phyloP scores from a whole-genome alignment of 2,329 filamentous ascomycete species.

The Talaromyces sp. region DNA sequence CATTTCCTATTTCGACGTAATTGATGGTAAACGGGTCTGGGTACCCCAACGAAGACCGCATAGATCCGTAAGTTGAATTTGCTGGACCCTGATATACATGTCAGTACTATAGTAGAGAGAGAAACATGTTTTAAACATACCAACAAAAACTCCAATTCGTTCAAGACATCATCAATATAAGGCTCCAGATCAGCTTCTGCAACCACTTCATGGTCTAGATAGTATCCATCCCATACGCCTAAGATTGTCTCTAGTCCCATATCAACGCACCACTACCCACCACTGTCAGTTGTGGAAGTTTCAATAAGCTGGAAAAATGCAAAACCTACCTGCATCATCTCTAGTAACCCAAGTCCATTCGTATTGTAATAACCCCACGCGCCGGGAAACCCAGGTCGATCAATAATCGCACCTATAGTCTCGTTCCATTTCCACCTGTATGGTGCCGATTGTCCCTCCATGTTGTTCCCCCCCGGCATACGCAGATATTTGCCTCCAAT shows the following conservation, averaged over 20 bases:
- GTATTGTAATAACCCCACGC: constrained; percentile 59
- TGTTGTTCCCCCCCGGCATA: constrained; percentile 62
- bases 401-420: constrained; percentile 35
- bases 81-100: constrained; percentile 36
- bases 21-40: constrained; percentile 54
- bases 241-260: constrained; percentile 2
- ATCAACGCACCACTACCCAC: constrained; percentile 58
- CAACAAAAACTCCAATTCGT: constrained; percentile 45
- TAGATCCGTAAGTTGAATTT: constrained; percentile 51
- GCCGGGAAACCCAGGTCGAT: constrained; percentile 51
- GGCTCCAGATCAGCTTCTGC: background rate
- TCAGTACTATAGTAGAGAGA: background rate
- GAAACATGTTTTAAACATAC: background rate
- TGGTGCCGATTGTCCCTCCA: constrained; percentile 34
- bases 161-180: constrained; percentile 2
- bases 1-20: constrained; percentile 63
- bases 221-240: constrained; percentile 1
- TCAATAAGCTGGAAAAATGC: background rate
- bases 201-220: background rate
- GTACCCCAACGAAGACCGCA: constrained; percentile 55
- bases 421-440: constrained; percentile 37
- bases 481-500: constrained; percentile 57
- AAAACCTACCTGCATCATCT: background rate
- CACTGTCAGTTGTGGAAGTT: too few relatives aligned
- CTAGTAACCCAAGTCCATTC: constrained; percentile 50